A percentile compares a stretch with the other conserved stretches of the same genome.
These are phyloP conservation scores for Excoecaria agallocha DNA, from an alignment of 345 rosid genomes.

Conservation along the genomic window DNA sequence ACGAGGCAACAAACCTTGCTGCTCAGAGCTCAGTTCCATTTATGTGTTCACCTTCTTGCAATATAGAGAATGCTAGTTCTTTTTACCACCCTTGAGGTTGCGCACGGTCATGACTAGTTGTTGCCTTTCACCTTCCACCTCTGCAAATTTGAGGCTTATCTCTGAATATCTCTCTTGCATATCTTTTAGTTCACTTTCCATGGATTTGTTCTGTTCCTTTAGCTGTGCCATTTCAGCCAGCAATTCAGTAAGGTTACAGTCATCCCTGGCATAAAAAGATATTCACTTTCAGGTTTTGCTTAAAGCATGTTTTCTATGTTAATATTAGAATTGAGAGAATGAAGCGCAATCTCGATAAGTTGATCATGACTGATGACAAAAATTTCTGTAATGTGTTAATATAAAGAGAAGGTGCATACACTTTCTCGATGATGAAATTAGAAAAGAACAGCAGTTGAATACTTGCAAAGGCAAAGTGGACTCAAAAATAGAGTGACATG, in stretches of 20 bases:
- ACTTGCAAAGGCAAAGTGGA: conserved; percentile 6
- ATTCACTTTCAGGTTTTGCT: conserved; percentile 23
- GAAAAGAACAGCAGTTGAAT: background rate
- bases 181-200: conserved; percentile 86
- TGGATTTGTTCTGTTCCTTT: conserved; percentile 62
- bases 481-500: conserved; percentile 14
- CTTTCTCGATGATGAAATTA: too few species aligned
- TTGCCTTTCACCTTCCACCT: conserved; percentile 94
- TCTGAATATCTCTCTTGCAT: conserved; percentile 94
- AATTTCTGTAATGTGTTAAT: background rate
- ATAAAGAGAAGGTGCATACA: background rate
- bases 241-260: conserved; percentile 35
- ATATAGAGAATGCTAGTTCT: conserved; percentile 20
- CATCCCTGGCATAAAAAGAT: conserved; percentile 25
- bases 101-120: conserved; percentile 87
- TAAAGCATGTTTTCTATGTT: conserved; percentile 28
- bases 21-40: background rate
- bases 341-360: conserved; percentile 9
- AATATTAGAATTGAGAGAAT: background rate
- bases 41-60: background rate
- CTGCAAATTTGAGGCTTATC: conserved; percentile 87
- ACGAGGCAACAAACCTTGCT: background rate
- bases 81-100: conserved; percentile 79
- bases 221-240: conserved; percentile 21
- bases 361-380: background rate